phyloP scores from a whole-genome alignment of 2,329 filamentous ascomycete genomes.

The Aspergillus terreus region DNA sequence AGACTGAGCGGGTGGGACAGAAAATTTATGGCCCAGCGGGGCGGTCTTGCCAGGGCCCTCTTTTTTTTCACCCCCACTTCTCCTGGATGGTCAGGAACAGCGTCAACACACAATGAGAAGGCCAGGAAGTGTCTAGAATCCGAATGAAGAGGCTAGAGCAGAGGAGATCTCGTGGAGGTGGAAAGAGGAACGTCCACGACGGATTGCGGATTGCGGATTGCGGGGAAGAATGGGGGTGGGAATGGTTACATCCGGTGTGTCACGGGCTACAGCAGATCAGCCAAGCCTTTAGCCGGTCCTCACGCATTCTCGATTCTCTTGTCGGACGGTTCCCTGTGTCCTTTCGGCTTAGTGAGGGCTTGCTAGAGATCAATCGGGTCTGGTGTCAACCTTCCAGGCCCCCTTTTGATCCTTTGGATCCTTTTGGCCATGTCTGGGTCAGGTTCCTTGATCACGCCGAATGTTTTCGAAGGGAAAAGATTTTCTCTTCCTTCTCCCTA shows the following conservation, averaged over 20 bases:
- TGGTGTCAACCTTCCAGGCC: no score
- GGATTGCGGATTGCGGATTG: slow-evolving; percentile 4
- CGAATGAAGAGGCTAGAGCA: not conserved
- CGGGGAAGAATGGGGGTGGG: slow-evolving; percentile 5
- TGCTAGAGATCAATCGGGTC: no score
- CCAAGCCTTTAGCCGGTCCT: slow-evolving; percentile 6
- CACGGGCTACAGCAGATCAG: slow-evolving; percentile 4
- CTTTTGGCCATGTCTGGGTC: no score
- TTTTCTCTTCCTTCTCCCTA: no score
- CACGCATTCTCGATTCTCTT: not conserved
- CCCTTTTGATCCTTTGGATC: no score
- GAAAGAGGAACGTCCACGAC: not conserved
- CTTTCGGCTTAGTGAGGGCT: no score
- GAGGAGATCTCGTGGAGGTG: not conserved
- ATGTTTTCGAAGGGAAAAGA: no score
- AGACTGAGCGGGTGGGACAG: not conserved
- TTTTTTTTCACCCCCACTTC: not conserved
- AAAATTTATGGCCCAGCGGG: slow-evolving; percentile 4
- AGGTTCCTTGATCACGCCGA: no score
- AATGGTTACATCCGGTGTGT: not conserved
- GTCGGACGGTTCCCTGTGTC: no score
- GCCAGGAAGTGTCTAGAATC: not conserved
- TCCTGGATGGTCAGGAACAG: not conserved
- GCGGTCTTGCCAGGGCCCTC: not conserved
- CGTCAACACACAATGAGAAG: not conserved